phyloP scores from a whole-genome alignment of 345 rosid genomes.

The Draba incana region DNA sequence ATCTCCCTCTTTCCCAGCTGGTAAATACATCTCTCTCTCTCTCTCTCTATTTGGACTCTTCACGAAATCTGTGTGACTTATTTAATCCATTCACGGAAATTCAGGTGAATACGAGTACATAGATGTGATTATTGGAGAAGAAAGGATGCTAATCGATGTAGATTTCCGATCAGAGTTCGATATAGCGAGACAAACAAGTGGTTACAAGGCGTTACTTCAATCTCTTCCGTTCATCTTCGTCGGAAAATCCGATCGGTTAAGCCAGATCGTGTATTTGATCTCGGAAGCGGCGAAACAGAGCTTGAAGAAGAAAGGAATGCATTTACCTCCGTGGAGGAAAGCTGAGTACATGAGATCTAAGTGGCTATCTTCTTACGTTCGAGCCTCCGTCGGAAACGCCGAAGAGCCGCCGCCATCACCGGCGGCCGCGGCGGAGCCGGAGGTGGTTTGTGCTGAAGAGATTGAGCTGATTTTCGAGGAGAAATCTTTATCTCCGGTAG shows the following conservation, averaged over 20 bases:
- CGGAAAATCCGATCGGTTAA: slow-evolving; percentile 82
- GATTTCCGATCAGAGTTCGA: slow-evolving; percentile 98
- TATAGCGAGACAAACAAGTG: slow-evolving; percentile 75
- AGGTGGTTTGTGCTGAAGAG: slow-evolving; percentile 40
- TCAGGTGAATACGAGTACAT: slow-evolving; percentile 92
- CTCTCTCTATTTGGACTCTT: neutral
- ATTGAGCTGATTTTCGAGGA: slow-evolving; percentile 71
- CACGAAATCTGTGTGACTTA: slow-evolving; percentile 23
- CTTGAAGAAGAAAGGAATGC: slow-evolving; percentile 93
- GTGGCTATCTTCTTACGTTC: slow-evolving; percentile 72
- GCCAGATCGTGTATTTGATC: slow-evolving; percentile 69
- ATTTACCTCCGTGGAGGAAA: slow-evolving; percentile 92
- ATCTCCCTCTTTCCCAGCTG: slow-evolving; percentile 71
- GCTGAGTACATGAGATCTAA: slow-evolving; percentile 86
- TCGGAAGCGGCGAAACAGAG: slow-evolving; percentile 93
- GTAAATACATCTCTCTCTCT: slow-evolving; percentile 37
- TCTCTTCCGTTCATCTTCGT: slow-evolving; percentile 79
- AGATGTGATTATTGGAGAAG: slow-evolving; percentile 71
- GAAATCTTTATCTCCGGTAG: slow-evolving; percentile 29
- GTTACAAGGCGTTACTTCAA: slow-evolving; percentile 76
- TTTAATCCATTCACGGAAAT: neutral
- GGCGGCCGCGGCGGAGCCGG: slow-evolving; percentile 28
- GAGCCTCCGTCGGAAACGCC: slow-evolving; percentile 39
- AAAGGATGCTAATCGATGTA: slow-evolving; percentile 72
- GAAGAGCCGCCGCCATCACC: slow-evolving; percentile 31